Conservation (phyloP, 441 rosid genomes). For the Adansonia madagascariensis region DNA sequence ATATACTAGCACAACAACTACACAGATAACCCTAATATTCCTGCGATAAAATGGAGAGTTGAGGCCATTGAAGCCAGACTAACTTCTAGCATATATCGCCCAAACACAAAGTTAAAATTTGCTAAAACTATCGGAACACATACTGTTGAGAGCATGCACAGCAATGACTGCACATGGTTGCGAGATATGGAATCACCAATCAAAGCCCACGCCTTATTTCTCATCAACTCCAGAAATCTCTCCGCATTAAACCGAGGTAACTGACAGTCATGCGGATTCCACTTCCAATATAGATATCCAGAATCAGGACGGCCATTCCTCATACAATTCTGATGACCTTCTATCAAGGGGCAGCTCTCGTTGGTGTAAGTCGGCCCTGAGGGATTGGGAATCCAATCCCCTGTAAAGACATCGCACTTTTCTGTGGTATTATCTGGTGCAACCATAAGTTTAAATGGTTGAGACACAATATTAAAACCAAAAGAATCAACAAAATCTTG, state of each 20-base stretch:
- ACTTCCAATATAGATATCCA: slow-evolving; percentile 81
- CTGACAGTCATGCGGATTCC: slow-evolving; percentile 74
- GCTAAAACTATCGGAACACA: slow-evolving; percentile 16
- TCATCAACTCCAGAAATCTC: slow-evolving; percentile 74
- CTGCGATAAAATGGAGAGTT: not conserved
- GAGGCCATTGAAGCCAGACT: not conserved
- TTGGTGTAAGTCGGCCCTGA: slow-evolving; percentile 78
- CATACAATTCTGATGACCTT: slow-evolving; percentile 85
- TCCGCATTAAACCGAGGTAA: slow-evolving; percentile 68
- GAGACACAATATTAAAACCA: slow-evolving; percentile 8
- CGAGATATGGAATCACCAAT: slow-evolving; percentile 95
- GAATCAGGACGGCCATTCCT: slow-evolving; percentile 82
- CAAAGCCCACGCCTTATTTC: slow-evolving; percentile 75
- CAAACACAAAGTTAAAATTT: not conserved
- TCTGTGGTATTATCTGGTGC: slow-evolving; percentile 42
- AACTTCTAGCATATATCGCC: not conserved
- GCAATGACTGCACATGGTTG: slow-evolving; percentile 80
- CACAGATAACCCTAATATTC: not conserved
- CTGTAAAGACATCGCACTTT: slow-evolving; percentile 70
- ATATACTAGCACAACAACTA: not conserved
- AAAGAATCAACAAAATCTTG: not conserved
- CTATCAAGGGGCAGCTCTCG: slow-evolving; percentile 65
- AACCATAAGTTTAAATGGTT: not conserved
- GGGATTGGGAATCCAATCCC: slow-evolving; percentile 80
- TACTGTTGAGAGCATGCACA: slow-evolving; percentile 85